Percentiles rank a stretch among this genome's conserved stretches.
phyloP scores from a whole-genome alignment of 2,329 filamentous ascomycete species.

The Trichoderma guizhouense region DNA sequence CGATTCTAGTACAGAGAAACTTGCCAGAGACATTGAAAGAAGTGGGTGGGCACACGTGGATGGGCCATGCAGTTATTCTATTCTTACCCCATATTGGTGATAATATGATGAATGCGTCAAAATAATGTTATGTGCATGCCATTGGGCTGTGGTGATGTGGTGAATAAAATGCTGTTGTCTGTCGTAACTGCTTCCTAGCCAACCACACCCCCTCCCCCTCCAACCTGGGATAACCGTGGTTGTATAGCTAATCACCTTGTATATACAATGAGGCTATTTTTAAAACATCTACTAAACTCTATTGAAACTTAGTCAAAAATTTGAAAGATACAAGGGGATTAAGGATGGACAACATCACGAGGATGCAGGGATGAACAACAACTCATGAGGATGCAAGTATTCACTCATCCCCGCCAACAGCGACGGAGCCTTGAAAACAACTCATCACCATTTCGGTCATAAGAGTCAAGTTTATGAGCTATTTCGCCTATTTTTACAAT shows the following conservation, averaged over 20 bases:
- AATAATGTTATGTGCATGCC: not conserved
- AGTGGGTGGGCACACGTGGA: not conserved
- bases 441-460: not conserved
- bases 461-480: not conserved
- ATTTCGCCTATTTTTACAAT: not conserved
- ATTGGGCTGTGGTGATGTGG: not conserved
- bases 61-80: not conserved
- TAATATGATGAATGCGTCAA: not conserved
- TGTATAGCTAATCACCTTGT: too few relatives aligned
- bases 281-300: too few relatives aligned
- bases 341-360: too few relatives aligned
- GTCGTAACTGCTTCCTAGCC: not conserved
- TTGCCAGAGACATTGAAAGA: not conserved
- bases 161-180: not conserved
- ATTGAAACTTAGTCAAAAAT: too few relatives aligned
- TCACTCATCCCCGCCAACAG: not conserved
- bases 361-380: too few relatives aligned
- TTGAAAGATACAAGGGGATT: too few relatives aligned
- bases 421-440: not conserved
- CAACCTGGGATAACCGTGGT: not conserved
- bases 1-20: not conserved
- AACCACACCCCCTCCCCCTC: not conserved
- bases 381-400: too few relatives aligned
- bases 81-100: not conserved
- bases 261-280: too few relatives aligned